Evolutionary conservation across 108 stramenopile genomes (phyloP).

Genomic region (Parietichytrium sp.): DNA sequence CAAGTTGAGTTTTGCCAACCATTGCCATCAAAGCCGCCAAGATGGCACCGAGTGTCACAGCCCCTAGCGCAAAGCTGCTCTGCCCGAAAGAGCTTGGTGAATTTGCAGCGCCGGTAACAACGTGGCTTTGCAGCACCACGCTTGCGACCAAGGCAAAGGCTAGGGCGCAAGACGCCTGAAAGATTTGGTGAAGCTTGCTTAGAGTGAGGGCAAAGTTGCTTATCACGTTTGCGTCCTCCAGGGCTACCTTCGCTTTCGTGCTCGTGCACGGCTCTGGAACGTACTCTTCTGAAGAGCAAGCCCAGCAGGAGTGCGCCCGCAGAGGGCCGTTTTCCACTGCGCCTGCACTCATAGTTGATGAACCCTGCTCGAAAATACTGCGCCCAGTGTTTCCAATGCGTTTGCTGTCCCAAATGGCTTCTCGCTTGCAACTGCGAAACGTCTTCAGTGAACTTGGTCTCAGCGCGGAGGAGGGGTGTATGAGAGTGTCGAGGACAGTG

Average conservation of each 20-base stretch:
- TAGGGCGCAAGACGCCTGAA: neutral
- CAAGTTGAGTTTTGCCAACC: neutral
- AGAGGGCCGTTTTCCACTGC: no score
- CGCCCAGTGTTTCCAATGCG: no score
- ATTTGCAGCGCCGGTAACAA: neutral
- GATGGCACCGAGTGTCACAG: neutral
- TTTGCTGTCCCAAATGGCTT: no score
- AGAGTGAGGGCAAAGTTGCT: neutral
- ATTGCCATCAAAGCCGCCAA: neutral
- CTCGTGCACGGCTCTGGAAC: neutral
- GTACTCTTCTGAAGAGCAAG: neutral
- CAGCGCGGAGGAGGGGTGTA: no score
- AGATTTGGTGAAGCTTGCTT: no score
- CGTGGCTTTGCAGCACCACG: neutral
- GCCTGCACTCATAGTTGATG: no score
- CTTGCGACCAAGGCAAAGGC: neutral
- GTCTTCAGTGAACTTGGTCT: no score
- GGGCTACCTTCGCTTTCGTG: neutral
- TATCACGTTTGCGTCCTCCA: neutral
- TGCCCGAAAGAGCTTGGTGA: neutral
- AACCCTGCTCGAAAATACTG: no score
- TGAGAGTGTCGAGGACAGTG: no score
- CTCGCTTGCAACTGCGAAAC: no score
- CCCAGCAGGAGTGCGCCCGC: conserved; percentile 24
- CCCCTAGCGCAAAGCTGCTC: neutral